Evolutionary conservation across 2,329 filamentous ascomycete genomes (phyloP).

Genomic region (Colletotrichum plurivorum): DNA sequence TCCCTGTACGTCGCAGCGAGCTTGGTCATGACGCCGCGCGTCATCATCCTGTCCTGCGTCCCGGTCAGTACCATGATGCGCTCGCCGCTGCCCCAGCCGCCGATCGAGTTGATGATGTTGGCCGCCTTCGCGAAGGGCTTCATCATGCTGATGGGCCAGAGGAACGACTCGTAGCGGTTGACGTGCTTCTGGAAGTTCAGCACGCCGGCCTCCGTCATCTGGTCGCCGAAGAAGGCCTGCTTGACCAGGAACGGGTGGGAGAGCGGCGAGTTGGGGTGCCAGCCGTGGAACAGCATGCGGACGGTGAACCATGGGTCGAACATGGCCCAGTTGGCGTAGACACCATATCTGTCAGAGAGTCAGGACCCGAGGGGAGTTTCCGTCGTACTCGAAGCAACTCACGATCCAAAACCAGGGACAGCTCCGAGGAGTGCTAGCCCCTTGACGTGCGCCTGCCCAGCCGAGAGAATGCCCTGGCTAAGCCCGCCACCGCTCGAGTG

Average conservation of each 20-base stretch:
- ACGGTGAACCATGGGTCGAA: slow-evolving; percentile 64
- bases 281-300: slow-evolving; percentile 60
- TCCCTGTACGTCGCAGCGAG: slow-evolving; percentile 56
- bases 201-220: slow-evolving; percentile 57
- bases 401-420: slow-evolving; percentile 64
- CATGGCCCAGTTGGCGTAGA: slow-evolving; percentile 62
- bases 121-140: slow-evolving; percentile 57
- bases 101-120: slow-evolving; percentile 56
- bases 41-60: slow-evolving; percentile 58
- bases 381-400: slow-evolving; percentile 44
- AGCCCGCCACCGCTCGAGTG: slow-evolving; percentile 68
- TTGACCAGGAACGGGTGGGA: slow-evolving; percentile 64
- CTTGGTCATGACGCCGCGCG: slow-evolving; percentile 51
- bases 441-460: slow-evolving; percentile 55
- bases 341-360: slow-evolving; percentile 45
- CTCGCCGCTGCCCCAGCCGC: slow-evolving; percentile 45
- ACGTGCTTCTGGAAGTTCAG: slow-evolving; percentile 58
- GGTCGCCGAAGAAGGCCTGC: slow-evolving; percentile 64
- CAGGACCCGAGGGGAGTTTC: neutral
- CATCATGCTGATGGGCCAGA: slow-evolving; percentile 66
- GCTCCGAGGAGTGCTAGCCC: slow-evolving; percentile 62
- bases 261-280: slow-evolving; percentile 66
- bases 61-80: slow-evolving; percentile 58
- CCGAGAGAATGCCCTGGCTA: slow-evolving; percentile 62
- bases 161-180: slow-evolving; percentile 65